These are phyloP conservation scores for Salvia rosmarinus DNA, from an alignment of 257 asterid species.

Conservation along the genomic window DNA sequence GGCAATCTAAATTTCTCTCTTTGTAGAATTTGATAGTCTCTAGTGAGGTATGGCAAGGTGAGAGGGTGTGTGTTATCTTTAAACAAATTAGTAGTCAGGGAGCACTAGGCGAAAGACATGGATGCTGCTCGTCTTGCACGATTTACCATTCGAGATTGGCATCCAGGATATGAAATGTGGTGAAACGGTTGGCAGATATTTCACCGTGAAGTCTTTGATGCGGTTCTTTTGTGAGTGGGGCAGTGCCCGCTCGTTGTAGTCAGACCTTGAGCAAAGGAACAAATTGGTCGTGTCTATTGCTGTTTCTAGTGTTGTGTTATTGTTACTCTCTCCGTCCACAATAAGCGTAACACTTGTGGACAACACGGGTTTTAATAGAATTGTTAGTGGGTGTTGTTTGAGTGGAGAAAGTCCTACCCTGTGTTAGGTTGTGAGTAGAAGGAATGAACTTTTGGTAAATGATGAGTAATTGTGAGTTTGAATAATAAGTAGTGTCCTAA, in stretches of 20 bases:
- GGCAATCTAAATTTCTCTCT: neutral
- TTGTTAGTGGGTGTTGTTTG: no score
- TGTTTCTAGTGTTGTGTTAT: slow-evolving; percentile 7
- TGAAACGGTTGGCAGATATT: slow-evolving; percentile 2
- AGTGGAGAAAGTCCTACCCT: no score
- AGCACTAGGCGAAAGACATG: neutral
- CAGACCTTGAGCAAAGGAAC: slow-evolving; percentile 13
- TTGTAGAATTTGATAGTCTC: neutral
- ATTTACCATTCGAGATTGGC: neutral
- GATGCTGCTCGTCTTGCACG: neutral
- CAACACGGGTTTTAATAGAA: no score
- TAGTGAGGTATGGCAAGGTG: neutral
- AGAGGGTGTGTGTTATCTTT: neutral
- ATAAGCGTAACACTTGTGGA: no score
- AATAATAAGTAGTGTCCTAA: no score
- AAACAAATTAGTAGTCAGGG: neutral
- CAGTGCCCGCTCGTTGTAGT: neutral
- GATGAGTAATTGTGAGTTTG: no score
- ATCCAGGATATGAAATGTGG: slow-evolving; percentile 11
- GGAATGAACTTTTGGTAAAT: no score
- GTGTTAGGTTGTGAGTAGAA: no score
- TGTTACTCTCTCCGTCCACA: no score
- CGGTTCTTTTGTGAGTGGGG: neutral
- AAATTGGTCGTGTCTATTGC: neutral
- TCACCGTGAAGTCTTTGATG: neutral